Percentiles rank a stretch among this genome's conserved stretches.
Conservation (phyloP, 2,329 filamentous ascomycete genomes). For the Penicillium sp. region DNA sequence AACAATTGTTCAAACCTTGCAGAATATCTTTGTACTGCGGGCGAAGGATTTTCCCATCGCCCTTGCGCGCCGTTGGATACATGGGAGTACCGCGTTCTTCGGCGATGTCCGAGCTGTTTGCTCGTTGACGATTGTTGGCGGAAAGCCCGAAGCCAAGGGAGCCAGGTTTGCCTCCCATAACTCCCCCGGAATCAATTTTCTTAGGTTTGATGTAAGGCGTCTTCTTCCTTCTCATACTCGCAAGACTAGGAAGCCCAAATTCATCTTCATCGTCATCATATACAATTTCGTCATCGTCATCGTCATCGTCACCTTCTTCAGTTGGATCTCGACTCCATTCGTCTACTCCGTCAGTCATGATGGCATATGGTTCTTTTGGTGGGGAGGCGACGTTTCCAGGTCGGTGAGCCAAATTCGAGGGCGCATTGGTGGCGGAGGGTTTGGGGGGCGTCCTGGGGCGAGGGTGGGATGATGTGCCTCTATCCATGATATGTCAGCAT, state of each 20-base stretch:
- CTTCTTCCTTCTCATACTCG: slow-evolving; percentile 79
- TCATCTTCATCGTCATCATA: slow-evolving; percentile 92
- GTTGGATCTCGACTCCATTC: slow-evolving; percentile 64
- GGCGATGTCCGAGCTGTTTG: slow-evolving; percentile 90
- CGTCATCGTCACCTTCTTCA: slow-evolving; percentile 63
- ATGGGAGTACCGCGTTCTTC: slow-evolving; percentile 79
- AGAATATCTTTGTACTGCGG: slow-evolving; percentile 98
- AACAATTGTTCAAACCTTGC: slow-evolving; percentile 51
- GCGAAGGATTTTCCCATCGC: slow-evolving; percentile 89
- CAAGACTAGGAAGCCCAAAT: slow-evolving; percentile 89
- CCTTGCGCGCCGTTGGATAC: slow-evolving; percentile 86
- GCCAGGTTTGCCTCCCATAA: slow-evolving; percentile 20
- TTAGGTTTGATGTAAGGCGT: slow-evolving; percentile 37
- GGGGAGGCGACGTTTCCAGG: slow-evolving; percentile 44
- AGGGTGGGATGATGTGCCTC: slow-evolving; percentile 30
- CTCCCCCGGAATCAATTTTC: slow-evolving; percentile 46
- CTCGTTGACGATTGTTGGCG: slow-evolving; percentile 60
- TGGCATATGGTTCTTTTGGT: slow-evolving; percentile 73
- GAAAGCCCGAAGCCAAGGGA: slow-evolving; percentile 33
- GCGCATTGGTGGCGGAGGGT: slow-evolving; percentile 55
- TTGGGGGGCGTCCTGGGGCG: slow-evolving; percentile 73
- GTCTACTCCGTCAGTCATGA: slow-evolving; percentile 77
- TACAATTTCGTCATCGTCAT: slow-evolving; percentile 68
- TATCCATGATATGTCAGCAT: slow-evolving; percentile 15
- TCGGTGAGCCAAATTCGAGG: slow-evolving; percentile 53